Percentiles rank a stretch among this genome's conserved stretches.
Evolutionary conservation across 139 green algal species (phyloP).

Genomic region (Tetradesmus lagerheimii): DNA sequence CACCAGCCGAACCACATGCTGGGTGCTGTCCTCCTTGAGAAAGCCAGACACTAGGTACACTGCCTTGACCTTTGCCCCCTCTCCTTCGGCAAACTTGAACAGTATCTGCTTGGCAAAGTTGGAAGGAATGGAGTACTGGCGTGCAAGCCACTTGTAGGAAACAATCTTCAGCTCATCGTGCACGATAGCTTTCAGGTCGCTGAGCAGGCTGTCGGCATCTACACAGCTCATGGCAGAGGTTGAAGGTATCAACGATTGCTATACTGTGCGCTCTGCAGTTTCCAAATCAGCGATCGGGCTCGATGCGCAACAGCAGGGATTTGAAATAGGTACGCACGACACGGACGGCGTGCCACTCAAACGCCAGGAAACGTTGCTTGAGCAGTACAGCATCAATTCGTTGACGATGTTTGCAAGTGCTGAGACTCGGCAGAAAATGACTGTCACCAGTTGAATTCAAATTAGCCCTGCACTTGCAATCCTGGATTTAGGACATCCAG

Average conservation of each 20-base stretch:
- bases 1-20: conserved; percentile 4
- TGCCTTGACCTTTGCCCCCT: conserved; percentile 35
- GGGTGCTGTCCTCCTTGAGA: background rate
- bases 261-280: background rate
- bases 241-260: background rate
- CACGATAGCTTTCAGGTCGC: conserved; percentile 30
- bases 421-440: too few relatives aligned
- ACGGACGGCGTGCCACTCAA: background rate
- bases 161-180: conserved; percentile 41
- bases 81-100: conserved; percentile 44
- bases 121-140: conserved; percentile 37
- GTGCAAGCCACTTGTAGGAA: conserved; percentile 45
- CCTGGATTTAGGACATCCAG: too few relatives aligned
- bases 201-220: conserved; percentile 1
- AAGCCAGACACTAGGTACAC: conserved; percentile 44
- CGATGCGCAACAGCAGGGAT: background rate
- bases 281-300: background rate
- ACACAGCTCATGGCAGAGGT: background rate
- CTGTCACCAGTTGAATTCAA: too few relatives aligned
- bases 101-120: conserved; percentile 48
- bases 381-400: background rate
- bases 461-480: too few relatives aligned
- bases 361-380: background rate
- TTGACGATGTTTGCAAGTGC: too few relatives aligned
- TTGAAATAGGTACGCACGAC: background rate